Evolutionary conservation across 192 early-diverging fungal genomes (phyloP).

Genomic region (Kickxella alabastrina): DNA sequence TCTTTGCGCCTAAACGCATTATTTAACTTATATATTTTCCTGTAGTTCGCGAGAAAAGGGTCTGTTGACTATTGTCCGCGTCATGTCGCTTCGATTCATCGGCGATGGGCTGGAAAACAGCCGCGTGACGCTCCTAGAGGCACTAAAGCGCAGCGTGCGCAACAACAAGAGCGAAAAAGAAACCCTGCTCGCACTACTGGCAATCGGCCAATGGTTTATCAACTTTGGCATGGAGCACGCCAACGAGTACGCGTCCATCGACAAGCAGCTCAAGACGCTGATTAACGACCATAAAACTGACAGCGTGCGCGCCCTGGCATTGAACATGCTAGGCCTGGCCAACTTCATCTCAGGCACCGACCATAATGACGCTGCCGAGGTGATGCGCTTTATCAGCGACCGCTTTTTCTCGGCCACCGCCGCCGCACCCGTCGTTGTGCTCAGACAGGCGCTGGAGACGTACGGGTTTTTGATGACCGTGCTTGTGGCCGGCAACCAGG

Average conservation of each 20-base stretch:
- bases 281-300: conserved; percentile 7
- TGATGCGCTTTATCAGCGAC: conserved; percentile 13
- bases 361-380: conserved; percentile 24
- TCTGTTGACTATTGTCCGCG: conserved; percentile 43
- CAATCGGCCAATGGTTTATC: conserved; percentile 37
- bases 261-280: conserved; percentile 12
- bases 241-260: conserved; percentile 11
- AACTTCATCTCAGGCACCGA: conserved; percentile 40
- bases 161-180: conserved; percentile 26
- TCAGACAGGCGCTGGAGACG: conserved; percentile 28
- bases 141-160: conserved; percentile 53
- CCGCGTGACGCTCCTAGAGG: conserved; percentile 54
- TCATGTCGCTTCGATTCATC: conserved; percentile 55
- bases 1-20: too few species aligned
- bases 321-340: conserved; percentile 26
- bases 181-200: conserved; percentile 22
- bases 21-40: too few species aligned
- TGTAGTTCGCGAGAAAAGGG: conserved; percentile 58
- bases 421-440: neutral
- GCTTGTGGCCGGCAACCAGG: conserved; percentile 8
- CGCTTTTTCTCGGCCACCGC: conserved; percentile 1
- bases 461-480: conserved; percentile 37
- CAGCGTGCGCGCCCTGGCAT: conserved; percentile 15
- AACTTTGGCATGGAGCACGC: conserved; percentile 35
- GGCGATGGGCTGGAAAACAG: conserved; percentile 54